Conservation (phyloP, 1,284 basidiomycete species). For the Trametes hirsuta region DNA sequence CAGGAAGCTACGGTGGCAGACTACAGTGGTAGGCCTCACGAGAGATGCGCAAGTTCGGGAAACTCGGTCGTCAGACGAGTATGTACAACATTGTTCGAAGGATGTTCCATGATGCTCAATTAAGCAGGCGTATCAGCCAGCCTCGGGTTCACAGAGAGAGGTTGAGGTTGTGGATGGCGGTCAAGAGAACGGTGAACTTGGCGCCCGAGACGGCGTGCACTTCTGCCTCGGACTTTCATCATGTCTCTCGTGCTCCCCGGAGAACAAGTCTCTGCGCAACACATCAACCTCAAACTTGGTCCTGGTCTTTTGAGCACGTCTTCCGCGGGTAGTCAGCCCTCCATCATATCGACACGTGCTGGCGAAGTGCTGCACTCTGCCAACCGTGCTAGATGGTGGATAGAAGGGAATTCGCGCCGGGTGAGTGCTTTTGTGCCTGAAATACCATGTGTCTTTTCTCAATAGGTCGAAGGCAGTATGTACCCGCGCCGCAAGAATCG, state of each 20-base stretch:
- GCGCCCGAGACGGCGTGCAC: neutral
- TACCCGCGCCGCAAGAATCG: slow-evolving; percentile 81
- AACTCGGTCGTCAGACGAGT: slow-evolving; percentile 65
- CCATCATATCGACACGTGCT: slow-evolving; percentile 67
- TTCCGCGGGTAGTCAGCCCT: slow-evolving; percentile 35
- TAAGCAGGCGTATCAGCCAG: too few relatives aligned
- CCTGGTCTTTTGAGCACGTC: slow-evolving; percentile 67
- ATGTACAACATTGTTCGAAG: slow-evolving; percentile 30
- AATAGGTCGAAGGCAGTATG: slow-evolving; percentile 57
- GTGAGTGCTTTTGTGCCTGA: slow-evolving; percentile 43
- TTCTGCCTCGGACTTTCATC: slow-evolving; percentile 18
- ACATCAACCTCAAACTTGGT: slow-evolving; percentile 79
- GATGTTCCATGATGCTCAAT: slow-evolving; percentile 7
- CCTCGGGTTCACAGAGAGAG: neutral
- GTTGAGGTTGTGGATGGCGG: slow-evolving; percentile 4
- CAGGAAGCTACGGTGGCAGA: neutral
- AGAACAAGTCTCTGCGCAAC: slow-evolving; percentile 66
- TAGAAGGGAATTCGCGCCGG: slow-evolving; percentile 77
- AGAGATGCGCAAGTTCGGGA: slow-evolving; percentile 69
- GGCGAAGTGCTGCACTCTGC: slow-evolving; percentile 69
- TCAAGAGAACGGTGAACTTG: neutral
- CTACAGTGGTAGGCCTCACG: slow-evolving; percentile 46
- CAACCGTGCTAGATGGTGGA: slow-evolving; percentile 78
- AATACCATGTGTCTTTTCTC: neutral
- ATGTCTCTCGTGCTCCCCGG: slow-evolving; percentile 71